Conservation (phyloP, 2,329 filamentous ascomycete species). For the Alternaria viburni region DNA sequence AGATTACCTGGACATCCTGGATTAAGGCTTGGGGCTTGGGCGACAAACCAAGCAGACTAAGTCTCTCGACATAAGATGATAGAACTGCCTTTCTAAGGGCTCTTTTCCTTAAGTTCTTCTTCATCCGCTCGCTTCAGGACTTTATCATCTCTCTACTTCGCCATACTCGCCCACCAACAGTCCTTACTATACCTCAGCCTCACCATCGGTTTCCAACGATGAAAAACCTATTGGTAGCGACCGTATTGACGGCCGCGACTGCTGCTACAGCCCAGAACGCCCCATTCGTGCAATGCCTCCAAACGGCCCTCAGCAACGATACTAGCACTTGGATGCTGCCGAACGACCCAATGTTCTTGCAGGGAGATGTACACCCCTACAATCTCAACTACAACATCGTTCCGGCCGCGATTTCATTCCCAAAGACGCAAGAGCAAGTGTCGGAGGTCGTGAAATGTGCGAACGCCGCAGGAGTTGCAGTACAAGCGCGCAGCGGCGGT, state of each 20-base stretch:
- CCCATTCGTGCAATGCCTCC: neutral
- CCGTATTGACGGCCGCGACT: neutral
- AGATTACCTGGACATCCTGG: neutral
- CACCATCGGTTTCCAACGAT: neutral
- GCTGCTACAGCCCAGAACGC: neutral
- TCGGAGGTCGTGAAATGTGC: neutral
- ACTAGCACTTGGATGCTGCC: neutral
- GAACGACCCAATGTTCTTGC: neutral
- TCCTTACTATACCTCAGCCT: neutral
- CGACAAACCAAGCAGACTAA: neutral
- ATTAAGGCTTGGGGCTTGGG: neutral
- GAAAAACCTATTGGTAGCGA: neutral
- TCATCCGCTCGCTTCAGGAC: neutral
- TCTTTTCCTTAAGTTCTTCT: neutral
- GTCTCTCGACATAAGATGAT: neutral
- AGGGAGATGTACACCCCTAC: neutral
- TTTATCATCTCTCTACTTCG: neutral
- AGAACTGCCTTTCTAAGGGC: accelerated
- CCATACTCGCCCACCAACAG: neutral
- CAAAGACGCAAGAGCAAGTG: neutral
- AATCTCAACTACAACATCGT: neutral
- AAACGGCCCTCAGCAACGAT: neutral
- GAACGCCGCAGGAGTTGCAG: neutral
- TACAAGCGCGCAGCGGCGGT: neutral
- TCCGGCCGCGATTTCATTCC: neutral